These are phyloP conservation scores for Yamadazyma nakazawae DNA, from an alignment of 805 yeast species.

Conservation along the genomic window DNA sequence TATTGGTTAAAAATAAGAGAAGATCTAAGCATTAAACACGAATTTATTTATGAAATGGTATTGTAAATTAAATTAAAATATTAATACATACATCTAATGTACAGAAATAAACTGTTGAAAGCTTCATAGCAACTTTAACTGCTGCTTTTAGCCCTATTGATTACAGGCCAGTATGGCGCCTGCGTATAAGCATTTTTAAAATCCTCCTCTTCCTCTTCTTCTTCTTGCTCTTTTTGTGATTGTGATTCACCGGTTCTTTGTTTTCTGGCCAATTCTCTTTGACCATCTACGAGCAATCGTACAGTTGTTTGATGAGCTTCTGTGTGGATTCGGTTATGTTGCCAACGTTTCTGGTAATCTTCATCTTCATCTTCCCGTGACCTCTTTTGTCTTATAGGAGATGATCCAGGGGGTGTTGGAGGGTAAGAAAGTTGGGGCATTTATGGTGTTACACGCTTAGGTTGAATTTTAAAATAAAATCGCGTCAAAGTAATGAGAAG, in stretches of 20 bases:
- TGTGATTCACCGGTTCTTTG: neutral
- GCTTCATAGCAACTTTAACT: neutral
- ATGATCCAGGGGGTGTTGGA: slow-evolving; percentile 2
- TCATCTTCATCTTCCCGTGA: slow-evolving; percentile 2
- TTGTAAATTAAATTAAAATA: slow-evolving; percentile 9
- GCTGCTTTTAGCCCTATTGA: neutral
- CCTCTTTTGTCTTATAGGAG: slow-evolving; percentile 5
- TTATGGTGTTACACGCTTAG: neutral
- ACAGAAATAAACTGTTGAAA: neutral
- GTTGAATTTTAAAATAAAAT: neutral
- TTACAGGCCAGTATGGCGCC: slow-evolving; percentile 15
- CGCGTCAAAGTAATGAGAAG: neutral
- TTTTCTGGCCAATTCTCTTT: slow-evolving; percentile 6
- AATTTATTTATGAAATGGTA: slow-evolving; percentile 8
- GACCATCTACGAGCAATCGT: slow-evolving; percentile 12
- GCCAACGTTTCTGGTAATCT: slow-evolving; percentile 11
- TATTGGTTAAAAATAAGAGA: slow-evolving; percentile 58
- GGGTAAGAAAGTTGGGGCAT: neutral
- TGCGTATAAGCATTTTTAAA: slow-evolving; percentile 5
- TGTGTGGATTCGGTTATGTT: slow-evolving; percentile 9
- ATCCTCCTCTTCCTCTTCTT: neutral
- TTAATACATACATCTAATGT: slow-evolving; percentile 1
- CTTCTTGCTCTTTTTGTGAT: neutral
- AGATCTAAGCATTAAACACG: slow-evolving; percentile 12
- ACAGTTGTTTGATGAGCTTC: slow-evolving; percentile 13